Evolutionary conservation across 768 basidiomycete genomes (phyloP), one percentile per base, ranked within the genome.

Genomic region (Trametes coccinea): DNA sequence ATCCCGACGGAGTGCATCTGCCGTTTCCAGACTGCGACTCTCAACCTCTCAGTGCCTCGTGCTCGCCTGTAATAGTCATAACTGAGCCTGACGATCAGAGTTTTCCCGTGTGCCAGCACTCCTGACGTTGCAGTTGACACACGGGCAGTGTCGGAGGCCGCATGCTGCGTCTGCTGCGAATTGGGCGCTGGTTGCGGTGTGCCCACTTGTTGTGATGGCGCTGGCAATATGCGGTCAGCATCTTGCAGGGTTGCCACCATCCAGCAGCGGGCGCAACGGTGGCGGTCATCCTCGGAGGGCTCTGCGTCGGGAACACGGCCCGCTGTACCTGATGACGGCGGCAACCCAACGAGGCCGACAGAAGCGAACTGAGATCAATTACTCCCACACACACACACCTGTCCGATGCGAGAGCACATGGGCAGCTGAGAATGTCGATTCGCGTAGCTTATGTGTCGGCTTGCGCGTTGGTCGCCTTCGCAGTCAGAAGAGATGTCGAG

Each of bases 391-490:
- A 22, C 22, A 60, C 37, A 43, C 48, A 17, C 47, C 60, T 61
- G 53, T 55, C 60, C 53, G 60, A 53, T 55, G 60, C 48, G 31
- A 55, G 31, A 37, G 59, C 59, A 60, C 53, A 54, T 60, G 59
- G 59, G 46, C 27, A 8, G 52, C 59, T 60, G 59, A 53, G 59
- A 60, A 60, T 54, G 59, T 33, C 43, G 59, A 60, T 54, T 54
- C 52, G 59, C 59, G 45, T 43, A 54, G 45, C 59, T 10, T 4
- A 40, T 44, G 29, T 17, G 58, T 22, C 30, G 11, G 11, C 45
- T 29, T 37, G 44, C 14, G 22, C 56, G 37, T 31, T 10, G 14
- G 34, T n/a, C 58, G 33, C 50, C 41, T 30, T 44, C 50, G 44
- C 39, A 16, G 50, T 39, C 50, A 53, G 50, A 45, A 45, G 31